These are phyloP conservation scores for Chlorella sp. DNA, from an alignment of 139 green algal genomes.

Conservation along the genomic window DNA sequence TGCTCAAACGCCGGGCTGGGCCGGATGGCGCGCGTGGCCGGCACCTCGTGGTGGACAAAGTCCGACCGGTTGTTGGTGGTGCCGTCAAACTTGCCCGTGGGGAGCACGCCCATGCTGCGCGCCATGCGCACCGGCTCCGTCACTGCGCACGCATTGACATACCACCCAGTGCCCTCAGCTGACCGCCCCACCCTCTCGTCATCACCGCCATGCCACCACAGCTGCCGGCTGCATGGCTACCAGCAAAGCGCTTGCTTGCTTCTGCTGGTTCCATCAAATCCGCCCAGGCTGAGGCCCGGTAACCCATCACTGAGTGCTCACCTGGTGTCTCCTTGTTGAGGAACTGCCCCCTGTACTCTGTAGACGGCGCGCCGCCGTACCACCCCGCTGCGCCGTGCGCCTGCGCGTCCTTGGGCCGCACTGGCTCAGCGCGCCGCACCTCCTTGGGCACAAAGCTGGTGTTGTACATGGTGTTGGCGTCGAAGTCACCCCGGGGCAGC, in stretches of 20 bases:
- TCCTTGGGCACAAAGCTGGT: slow-evolving; percentile 7
- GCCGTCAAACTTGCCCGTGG: not conserved
- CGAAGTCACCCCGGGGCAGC: not conserved
- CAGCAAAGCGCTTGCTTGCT: too few species aligned
- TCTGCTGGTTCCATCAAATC: too few species aligned
- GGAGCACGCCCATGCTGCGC: not conserved
- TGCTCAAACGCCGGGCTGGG: not conserved
- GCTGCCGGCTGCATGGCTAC: too few species aligned
- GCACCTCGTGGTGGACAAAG: not conserved
- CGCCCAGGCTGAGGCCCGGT: too few species aligned
- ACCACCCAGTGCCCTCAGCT: too few species aligned
- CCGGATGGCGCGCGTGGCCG: not conserved
- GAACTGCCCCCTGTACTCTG: slow-evolving; percentile 6
- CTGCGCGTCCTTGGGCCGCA: slow-evolving; percentile 2
- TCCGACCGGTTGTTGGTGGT: not conserved
- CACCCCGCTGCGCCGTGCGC: not conserved
- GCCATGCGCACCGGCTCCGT: not conserved
- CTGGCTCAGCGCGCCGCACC: not conserved
- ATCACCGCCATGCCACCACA: too few species aligned
- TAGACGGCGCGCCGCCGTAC: not conserved
- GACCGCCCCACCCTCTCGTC: too few species aligned
- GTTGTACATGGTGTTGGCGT: slow-evolving; percentile 10
- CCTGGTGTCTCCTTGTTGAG: not conserved
- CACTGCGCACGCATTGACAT: not conserved
- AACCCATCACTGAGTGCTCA: too few species aligned